These are phyloP conservation scores for Venturia oleaginea DNA, from an alignment of 2,329 filamentous ascomycete genomes.

Conservation along the genomic window DNA sequence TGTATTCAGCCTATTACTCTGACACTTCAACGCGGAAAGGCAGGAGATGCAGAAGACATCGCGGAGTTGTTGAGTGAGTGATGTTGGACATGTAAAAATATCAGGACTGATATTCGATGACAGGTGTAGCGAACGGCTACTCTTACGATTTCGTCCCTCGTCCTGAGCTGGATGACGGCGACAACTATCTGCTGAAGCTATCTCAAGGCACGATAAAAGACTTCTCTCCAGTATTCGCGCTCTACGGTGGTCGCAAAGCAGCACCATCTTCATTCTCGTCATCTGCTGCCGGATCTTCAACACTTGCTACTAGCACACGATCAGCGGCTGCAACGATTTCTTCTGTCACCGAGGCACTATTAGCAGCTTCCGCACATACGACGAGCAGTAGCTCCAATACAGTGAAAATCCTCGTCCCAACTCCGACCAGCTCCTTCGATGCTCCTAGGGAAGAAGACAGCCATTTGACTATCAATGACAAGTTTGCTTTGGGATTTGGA, in stretches of 20 bases:
- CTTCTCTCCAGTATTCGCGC: slow-evolving; percentile 2
- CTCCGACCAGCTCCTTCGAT: slow-evolving; percentile 11
- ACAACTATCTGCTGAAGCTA: neutral
- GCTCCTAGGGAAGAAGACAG: neutral
- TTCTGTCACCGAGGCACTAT: neutral
- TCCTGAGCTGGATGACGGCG: neutral
- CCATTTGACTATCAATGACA: slow-evolving; percentile 4
- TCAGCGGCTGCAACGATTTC: neutral
- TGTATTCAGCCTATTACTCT: neutral
- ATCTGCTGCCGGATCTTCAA: neutral
- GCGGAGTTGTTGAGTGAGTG: neutral
- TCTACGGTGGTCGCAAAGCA: neutral
- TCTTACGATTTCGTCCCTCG: neutral
- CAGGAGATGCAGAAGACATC: neutral
- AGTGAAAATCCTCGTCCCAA: neutral
- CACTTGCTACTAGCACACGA: neutral
- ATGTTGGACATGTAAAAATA: neutral
- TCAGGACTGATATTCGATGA: neutral
- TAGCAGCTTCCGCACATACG: neutral
- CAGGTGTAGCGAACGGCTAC: neutral
- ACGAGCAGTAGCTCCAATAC: neutral
- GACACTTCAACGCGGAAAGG: neutral
- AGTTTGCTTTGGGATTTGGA: slow-evolving; percentile 7
- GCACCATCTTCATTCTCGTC: neutral
- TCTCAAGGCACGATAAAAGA: neutral